Conservation (phyloP, 2,329 filamentous ascomycete species). For the Ceratocystis huliohia region DNA sequence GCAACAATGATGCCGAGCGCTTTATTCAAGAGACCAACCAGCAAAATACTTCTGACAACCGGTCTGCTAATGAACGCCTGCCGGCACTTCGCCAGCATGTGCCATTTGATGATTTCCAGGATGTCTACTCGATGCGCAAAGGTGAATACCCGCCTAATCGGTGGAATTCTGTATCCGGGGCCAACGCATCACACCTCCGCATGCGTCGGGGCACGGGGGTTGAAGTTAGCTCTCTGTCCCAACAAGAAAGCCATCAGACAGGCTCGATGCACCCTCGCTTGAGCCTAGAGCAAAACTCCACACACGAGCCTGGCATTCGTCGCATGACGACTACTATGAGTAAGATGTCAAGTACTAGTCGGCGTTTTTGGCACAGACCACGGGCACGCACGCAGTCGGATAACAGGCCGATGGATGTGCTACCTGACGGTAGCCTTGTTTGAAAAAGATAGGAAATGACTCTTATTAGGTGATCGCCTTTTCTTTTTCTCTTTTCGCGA, state of each 20-base stretch:
- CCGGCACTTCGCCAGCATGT: constrained; percentile 18
- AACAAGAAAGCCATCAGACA: constrained; percentile 19
- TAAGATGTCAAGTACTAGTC: constrained; percentile 19
- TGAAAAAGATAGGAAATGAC: background rate
- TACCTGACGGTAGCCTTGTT: constrained; percentile 20
- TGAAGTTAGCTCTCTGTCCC: constrained; percentile 16
- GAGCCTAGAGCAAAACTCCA: constrained; percentile 17
- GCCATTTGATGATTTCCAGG: constrained; percentile 32
- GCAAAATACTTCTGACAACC: constrained; percentile 11
- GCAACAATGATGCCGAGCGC: constrained; percentile 4
- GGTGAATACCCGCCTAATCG: constrained; percentile 7
- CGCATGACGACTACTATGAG: constrained; percentile 20
- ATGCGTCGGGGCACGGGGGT: constrained; percentile 12
- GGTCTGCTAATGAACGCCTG: constrained; percentile 16
- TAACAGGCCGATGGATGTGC: constrained; percentile 15
- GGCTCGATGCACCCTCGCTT: constrained; percentile 13
- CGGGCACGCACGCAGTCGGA: constrained; percentile 18
- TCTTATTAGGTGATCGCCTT: background rate
- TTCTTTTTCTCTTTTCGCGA: background rate
- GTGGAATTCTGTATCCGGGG: constrained; percentile 15
- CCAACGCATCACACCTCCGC: constrained; percentile 11
- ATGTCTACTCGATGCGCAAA: constrained; percentile 29
- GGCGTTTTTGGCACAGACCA: constrained; percentile 18
- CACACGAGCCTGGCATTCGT: constrained; percentile 13
- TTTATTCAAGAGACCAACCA: constrained; percentile 1